Evolutionary conservation across 345 rosid genomes (phyloP).

Genomic region (Citrus unshiu): DNA sequence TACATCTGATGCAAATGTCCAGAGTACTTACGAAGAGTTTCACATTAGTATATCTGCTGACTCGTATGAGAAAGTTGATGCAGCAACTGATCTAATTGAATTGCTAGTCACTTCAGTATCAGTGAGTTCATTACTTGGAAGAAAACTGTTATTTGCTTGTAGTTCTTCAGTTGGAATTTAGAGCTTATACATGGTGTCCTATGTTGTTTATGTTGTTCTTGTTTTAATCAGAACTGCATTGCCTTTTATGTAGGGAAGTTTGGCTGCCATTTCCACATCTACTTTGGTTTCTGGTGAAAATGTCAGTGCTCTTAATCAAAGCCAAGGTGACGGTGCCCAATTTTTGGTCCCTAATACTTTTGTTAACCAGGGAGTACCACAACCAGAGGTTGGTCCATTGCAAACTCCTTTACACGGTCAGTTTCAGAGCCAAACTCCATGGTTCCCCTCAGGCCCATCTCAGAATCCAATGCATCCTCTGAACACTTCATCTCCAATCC

Average conservation of each 20-base stretch:
- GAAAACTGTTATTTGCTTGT: conserved; percentile 7
- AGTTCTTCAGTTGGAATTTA: not conserved
- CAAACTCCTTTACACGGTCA: conserved; percentile 47
- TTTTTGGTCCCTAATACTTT: conserved; percentile 9
- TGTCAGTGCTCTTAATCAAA: conserved; percentile 32
- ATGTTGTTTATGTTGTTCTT: not conserved
- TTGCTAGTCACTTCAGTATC: conserved; percentile 71
- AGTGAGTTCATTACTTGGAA: conserved; percentile 48
- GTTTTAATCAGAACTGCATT: not conserved
- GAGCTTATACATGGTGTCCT: not conserved
- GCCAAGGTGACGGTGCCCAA: conserved; percentile 21
- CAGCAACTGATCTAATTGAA: conserved; percentile 77
- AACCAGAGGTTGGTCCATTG: conserved; percentile 22
- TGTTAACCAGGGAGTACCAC: conserved; percentile 32
- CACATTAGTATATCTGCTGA: conserved; percentile 71
- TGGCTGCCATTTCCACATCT: conserved; percentile 36
- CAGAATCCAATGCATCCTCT: conserved; percentile 28
- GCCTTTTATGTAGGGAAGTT: conserved; percentile 53
- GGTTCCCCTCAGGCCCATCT: conserved; percentile 33
- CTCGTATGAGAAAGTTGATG: conserved; percentile 83
- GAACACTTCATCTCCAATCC: conserved; percentile 36
- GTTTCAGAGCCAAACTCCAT: conserved; percentile 44
- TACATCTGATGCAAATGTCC: conserved; percentile 51
- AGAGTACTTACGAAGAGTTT: conserved; percentile 54
- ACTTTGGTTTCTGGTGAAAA: conserved; percentile 37